These are phyloP conservation scores for Escovopsis sp. DNA, from an alignment of 2,329 filamentous ascomycete species.

Conservation along the genomic window DNA sequence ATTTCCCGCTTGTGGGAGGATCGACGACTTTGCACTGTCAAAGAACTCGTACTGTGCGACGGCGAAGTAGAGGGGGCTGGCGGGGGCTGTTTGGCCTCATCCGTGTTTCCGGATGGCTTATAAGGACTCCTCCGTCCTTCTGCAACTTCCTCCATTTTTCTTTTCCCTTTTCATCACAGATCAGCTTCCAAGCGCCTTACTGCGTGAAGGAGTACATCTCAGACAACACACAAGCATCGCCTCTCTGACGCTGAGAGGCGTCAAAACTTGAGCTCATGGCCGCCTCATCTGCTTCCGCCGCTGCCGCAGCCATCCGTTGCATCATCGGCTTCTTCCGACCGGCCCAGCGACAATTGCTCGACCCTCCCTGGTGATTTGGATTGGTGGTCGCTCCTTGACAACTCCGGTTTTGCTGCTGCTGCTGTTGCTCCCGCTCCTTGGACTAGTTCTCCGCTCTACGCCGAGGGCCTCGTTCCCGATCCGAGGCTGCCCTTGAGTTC, in stretches of 20 bases:
- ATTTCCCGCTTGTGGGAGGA: too few relatives aligned
- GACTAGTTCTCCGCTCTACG: neutral
- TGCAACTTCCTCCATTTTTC: too few relatives aligned
- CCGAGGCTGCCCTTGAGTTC: neutral
- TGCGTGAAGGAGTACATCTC: too few relatives aligned
- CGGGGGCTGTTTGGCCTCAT: too few relatives aligned
- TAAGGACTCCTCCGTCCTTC: too few relatives aligned
- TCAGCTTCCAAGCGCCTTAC: too few relatives aligned
- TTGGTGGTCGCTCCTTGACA: conserved; percentile 4
- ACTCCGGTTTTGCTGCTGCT: too few relatives aligned
- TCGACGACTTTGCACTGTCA: too few relatives aligned
- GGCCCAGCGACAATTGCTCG: conserved; percentile 6
- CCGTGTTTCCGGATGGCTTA: too few relatives aligned
- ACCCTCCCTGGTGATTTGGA: conserved; percentile 6
- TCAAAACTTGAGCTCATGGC: conserved; percentile 10
- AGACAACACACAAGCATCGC: neutral
- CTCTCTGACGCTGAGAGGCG: conserved; percentile 8
- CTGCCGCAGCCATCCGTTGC: conserved; percentile 1
- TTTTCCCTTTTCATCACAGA: too few relatives aligned
- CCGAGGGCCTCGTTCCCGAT: neutral
- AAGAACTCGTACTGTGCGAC: too few relatives aligned
- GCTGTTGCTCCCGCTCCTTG: neutral
- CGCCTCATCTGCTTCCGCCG: conserved; percentile 1
- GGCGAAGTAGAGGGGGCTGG: too few relatives aligned
- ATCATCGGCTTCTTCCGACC: conserved; percentile 6